phyloP scores from a whole-genome alignment of 1,284 basidiomycete genomes.

The Ganoderma multipileum region DNA sequence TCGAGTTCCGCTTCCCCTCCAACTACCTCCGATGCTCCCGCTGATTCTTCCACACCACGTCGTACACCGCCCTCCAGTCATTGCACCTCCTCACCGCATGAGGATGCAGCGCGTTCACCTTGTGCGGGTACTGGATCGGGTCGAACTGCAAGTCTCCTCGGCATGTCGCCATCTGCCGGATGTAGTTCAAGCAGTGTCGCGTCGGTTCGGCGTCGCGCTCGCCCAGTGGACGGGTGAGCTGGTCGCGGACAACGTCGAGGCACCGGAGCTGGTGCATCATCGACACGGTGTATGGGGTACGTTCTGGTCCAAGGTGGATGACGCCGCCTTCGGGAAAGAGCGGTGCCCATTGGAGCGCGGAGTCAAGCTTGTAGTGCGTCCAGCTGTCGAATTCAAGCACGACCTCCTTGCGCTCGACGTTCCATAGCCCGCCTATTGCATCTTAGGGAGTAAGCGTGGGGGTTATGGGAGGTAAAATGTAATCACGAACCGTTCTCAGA shows the following conservation, averaged over 20 bases:
- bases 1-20: neutral
- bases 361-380: conserved; percentile 26
- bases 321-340: conserved; percentile 29
- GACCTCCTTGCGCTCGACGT: conserved; percentile 21
- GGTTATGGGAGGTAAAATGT: neutral
- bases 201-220: conserved; percentile 18
- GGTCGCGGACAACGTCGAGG: conserved; percentile 30
- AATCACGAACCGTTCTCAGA: neutral
- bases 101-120: conserved; percentile 12
- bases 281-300: conserved; percentile 29
- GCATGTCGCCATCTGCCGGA: conserved; percentile 30
- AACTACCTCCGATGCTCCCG: conserved; percentile 1
- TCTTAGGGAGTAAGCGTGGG: neutral
- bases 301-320: conserved; percentile 20
- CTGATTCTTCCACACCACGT: conserved; percentile 27
- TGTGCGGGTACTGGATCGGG: conserved; percentile 20
- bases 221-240: conserved; percentile 15
- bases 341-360: conserved; percentile 19
- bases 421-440: neutral
- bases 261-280: conserved; percentile 35
- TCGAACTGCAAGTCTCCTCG: conserved; percentile 25
- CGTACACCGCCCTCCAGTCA: conserved; percentile 30
- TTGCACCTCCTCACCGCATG: conserved; percentile 21
- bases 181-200: conserved; percentile 34
- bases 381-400: conserved; percentile 22